Base-by-base conservation (phyloP, 805 yeast species). In the Kluyveromyces lactis region DNA sequence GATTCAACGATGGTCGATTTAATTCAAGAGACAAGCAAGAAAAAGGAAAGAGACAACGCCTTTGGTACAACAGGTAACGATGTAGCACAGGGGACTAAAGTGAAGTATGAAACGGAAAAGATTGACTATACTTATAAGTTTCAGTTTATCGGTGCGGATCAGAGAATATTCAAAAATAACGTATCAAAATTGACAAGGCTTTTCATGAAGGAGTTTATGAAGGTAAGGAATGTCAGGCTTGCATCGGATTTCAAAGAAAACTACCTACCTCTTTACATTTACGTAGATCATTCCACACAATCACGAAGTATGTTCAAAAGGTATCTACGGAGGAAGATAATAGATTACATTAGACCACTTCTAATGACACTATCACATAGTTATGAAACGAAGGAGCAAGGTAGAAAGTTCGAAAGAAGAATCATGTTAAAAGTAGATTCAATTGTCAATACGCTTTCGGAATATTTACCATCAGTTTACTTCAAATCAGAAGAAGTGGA, bases 131-230 rank as follows among this genome's bases (percentile, higher is more conserved):
- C 52, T 7, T 43, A 44, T 21, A 48, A 48, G 29, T 50, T 54
- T 38, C 51, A 48, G n/a, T 56, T 58, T 38, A 42, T 55, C 18
- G 55, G 50, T 36, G 48, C 54, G 26, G 62, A 57, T 38, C 56
- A 47, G 32, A 42, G 46, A 15, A 29, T 46, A 15, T 46, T 53
- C 32, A 50, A 43, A 23, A 46, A 36, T 7, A 50, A 52, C 29
- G 42, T 51, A 3, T 49, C 49, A 31, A 48, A 45, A 19, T 31
- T 58, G 18, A 50, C 47, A 27, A 41, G 41, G 10, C 39, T 50
- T 31, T 34, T 58, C 33, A 46, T 51, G 5, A 52, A 48, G 26
- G 56, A 51, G 30, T 50, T 59, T 30, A 35, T 45, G 26, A 49
- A 48, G 32, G 36, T 46, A 18, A 56, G 55, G 3, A 50, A 51